These are phyloP conservation scores for Trichophaea hybrida DNA, from an alignment of 2,329 filamentous ascomycete species.

Conservation along the genomic window DNA sequence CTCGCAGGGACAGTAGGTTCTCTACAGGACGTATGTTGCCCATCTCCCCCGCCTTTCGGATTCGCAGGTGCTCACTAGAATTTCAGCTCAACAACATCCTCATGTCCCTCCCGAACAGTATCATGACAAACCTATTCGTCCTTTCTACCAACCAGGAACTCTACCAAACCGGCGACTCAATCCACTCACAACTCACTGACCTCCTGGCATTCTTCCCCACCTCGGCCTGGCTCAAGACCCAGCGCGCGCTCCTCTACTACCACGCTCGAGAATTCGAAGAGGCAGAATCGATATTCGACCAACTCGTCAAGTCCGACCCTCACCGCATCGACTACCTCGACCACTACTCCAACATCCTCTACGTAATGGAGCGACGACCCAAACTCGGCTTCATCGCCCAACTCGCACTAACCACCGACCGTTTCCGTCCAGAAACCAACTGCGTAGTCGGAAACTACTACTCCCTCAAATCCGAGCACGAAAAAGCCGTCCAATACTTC, in stretches of 20 bases:
- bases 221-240: slow-evolving; percentile 80
- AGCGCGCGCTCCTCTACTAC: slow-evolving; percentile 74
- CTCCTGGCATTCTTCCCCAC: slow-evolving; percentile 72
- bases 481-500: slow-evolving; percentile 97
- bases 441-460: slow-evolving; percentile 98
- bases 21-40: slow-evolving; percentile 57
- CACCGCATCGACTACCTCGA: slow-evolving; percentile 77
- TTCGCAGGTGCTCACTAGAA: slow-evolving; percentile 26
- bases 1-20: slow-evolving; percentile 66
- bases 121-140: slow-evolving; percentile 89
- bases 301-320: slow-evolving; percentile 52
- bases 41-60: background rate
- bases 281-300: slow-evolving; percentile 48
- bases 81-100: slow-evolving; percentile 55
- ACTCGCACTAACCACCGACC: slow-evolving; percentile 78
- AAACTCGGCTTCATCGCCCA: slow-evolving; percentile 89
- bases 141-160: slow-evolving; percentile 82
- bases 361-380: slow-evolving; percentile 74
- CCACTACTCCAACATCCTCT: slow-evolving; percentile 93
- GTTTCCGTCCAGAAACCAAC: slow-evolving; percentile 91
- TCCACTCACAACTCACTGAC: slow-evolving; percentile 61
- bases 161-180: slow-evolving; percentile 65
- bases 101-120: slow-evolving; percentile 66
- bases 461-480: slow-evolving; percentile 81
- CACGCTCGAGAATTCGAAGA: slow-evolving; percentile 67